Evolutionary conservation across 2,329 filamentous ascomycete genomes (phyloP).

Genomic region (Colletotrichum sp.): DNA sequence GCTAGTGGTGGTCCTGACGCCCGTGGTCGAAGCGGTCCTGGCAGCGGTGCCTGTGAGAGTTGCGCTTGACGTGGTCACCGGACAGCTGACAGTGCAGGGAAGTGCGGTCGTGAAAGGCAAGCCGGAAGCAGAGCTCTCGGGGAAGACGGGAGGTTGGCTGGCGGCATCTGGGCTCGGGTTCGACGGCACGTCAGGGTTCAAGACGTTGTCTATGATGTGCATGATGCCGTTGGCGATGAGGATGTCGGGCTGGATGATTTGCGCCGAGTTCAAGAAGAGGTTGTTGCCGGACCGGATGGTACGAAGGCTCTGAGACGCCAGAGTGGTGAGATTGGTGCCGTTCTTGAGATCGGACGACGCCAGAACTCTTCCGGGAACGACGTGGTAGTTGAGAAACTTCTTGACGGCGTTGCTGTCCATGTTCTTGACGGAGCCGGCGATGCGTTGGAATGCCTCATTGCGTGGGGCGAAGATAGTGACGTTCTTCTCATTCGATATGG

Average conservation of each 20-base stretch:
- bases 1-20: conserved; percentile 26
- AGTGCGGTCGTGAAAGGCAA: conserved; percentile 45
- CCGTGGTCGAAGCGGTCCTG: conserved; percentile 25
- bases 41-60: conserved; percentile 24
- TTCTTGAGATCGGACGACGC: conserved; percentile 48
- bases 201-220: conserved; percentile 60
- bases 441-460: conserved; percentile 54
- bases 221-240: conserved; percentile 62
- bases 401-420: conserved; percentile 44
- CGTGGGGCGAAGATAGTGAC: conserved; percentile 61
- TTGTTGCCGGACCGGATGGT: conserved; percentile 45
- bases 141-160: conserved; percentile 38
- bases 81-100: conserved; percentile 45
- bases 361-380: conserved; percentile 56
- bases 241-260: conserved; percentile 56
- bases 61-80: conserved; percentile 31
- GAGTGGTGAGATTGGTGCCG: conserved; percentile 33
- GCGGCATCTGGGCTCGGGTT: conserved; percentile 40
- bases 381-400: conserved; percentile 59
- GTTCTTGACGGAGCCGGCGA: conserved; percentile 46
- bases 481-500: conserved; percentile 46
- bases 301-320: conserved; percentile 45
- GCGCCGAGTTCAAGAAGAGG: conserved; percentile 58
- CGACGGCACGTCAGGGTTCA: conserved; percentile 45
- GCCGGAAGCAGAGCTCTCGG: conserved; percentile 22